Base-by-base conservation (phyloP, 306 rosid species). In the Lagenaria siceraria region DNA sequence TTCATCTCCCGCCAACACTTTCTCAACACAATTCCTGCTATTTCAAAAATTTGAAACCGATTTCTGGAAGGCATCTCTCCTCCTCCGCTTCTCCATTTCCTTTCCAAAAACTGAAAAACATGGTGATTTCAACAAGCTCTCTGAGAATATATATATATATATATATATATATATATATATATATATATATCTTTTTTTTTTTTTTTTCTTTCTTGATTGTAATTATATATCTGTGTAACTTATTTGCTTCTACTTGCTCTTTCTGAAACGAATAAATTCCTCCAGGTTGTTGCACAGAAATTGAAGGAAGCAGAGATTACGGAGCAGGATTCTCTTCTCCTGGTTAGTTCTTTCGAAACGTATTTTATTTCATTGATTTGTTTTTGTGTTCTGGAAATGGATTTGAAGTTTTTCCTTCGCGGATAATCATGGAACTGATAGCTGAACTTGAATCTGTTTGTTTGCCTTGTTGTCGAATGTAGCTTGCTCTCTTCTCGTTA, bases 281-380 rank as follows among this genome's bases (percentile, higher is more conserved):
- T n/a, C 36, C 91, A 95, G 99, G 97, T 90, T 43, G 96, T 89
- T 49, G 96, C 90, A 2, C 97, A 92, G 90, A 92, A 89, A 64
- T 72, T 85, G 84, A 92, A 92, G 88, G 96, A 90, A 84, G 89
- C 97, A 53, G 97, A 93, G 84, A 93, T 93, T 82, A 93, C 96
- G 29, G 93, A 95, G 86, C 99, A 92, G 89, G 90, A 90, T 36
- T 95, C 99, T 43, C 99, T 92, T 83, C 99, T 90, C 84, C 97
- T 95, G 90, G 99, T 92, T 68, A 83, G 78, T 52, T 25, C 10
- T 80, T 81, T 79, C 74, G 78, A 15, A 89, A 82, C 83, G 15
- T 65, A 25, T 5, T n/a, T 74, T 33, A 15, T 60, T 53, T 53
- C 65, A 60, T 74, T 1, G 11, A 36, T 21, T 55, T 36, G 1